Percentiles rank a stretch among this genome's conserved stretches.
phyloP scores from a whole-genome alignment of 345 rosid species.

The Lepidium didymum region DNA sequence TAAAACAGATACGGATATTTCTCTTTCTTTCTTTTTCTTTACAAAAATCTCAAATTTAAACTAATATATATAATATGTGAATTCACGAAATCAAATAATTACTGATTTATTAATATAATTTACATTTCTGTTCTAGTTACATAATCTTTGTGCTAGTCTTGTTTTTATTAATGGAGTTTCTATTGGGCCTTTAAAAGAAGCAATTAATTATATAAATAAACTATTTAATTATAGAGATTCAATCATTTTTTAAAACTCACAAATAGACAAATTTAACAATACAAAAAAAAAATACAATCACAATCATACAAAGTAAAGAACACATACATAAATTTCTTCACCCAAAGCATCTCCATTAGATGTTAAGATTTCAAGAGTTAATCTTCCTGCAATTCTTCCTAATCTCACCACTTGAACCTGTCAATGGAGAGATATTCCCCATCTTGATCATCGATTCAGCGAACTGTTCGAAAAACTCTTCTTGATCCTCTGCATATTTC shows the following conservation, averaged over 20 bases:
- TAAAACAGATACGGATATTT: no score
- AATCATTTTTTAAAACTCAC: no score
- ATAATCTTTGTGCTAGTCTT: background rate
- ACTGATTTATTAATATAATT: background rate
- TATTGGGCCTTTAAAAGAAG: background rate
- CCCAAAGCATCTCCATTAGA: background rate
- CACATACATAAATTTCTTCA: background rate
- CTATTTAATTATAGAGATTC: background rate
- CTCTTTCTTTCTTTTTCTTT: no score
- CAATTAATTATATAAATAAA: background rate
- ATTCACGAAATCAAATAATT: background rate
- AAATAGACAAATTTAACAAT: background rate
- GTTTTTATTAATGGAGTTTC: background rate
- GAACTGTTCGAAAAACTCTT: constrained; percentile 64
- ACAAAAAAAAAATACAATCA: background rate
- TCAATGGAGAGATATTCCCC: constrained; percentile 87
- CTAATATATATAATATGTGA: no score
- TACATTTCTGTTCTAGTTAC: background rate
- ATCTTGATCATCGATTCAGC: constrained; percentile 81
- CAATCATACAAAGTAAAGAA: background rate
- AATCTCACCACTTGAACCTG: constrained; percentile 67
- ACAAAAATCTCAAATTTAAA: no score
- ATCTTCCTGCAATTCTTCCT: constrained; percentile 70
- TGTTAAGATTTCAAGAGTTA: constrained; percentile 30
- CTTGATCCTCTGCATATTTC: constrained; percentile 57